Evolutionary conservation across 805 yeast genomes (phyloP).

Genomic region (Tetrapisispora taiwanensis): DNA sequence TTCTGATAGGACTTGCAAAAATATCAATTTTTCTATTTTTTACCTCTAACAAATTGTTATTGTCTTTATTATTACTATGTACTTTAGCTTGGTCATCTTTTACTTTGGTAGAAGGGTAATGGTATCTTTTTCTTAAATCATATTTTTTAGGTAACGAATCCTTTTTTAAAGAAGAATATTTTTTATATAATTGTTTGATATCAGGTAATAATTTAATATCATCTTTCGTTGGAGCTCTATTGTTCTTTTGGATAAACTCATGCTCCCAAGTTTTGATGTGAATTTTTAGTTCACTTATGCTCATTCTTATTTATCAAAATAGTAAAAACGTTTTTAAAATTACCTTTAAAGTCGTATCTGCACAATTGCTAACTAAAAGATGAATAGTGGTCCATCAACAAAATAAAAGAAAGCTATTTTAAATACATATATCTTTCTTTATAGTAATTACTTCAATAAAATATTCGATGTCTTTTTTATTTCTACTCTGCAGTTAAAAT

Average conservation of each 20-base stretch:
- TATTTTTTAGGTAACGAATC: not conserved
- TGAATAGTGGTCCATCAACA: too few species aligned
- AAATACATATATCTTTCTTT: too few species aligned
- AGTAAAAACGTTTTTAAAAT: not conserved
- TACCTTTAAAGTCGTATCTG: too few species aligned
- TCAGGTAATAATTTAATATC: conserved; percentile 37
- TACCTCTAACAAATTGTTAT: too few species aligned
- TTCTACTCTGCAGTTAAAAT: too few species aligned
- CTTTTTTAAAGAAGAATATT: conserved; percentile 25
- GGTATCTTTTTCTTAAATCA: not conserved
- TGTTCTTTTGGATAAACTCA: conserved; percentile 30
- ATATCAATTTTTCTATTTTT: conserved; percentile 10
- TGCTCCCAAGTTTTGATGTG: conserved; percentile 44
- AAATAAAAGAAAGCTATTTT: too few species aligned
- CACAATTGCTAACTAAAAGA: too few species aligned
- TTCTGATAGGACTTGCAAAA: conserved; percentile 6
- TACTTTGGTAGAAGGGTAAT: not conserved
- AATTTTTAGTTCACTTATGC: conserved; percentile 1
- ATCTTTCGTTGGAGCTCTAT: conserved; percentile 37
- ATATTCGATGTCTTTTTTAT: too few species aligned
- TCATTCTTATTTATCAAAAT: not conserved
- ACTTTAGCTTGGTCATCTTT: too few species aligned
- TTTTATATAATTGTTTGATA: conserved; percentile 29
- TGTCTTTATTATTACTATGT: not conserved
- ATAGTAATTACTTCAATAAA: too few species aligned